Base-by-base conservation (phyloP, 2,329 filamentous ascomycete genomes). In the Aureobasidium sp. region DNA sequence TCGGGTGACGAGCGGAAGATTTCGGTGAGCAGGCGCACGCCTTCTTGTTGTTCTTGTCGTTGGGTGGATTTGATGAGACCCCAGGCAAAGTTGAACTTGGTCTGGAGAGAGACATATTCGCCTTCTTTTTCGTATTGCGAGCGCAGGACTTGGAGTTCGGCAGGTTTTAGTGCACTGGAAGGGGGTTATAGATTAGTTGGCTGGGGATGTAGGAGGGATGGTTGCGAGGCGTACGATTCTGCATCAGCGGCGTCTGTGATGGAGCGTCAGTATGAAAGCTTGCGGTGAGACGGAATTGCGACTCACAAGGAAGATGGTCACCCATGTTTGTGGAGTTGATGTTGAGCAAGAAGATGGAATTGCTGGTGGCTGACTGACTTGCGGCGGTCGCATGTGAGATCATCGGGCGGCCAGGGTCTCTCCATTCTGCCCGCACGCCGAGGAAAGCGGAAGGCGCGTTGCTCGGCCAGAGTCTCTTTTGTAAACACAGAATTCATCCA, bases 71-170 rank as follows among this genome's bases (percentile, higher is more conserved):
- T 99, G 70, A 99, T 96, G 67, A 99, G 84, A 67, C 94, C 94
- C 94, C 94, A 99, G 73, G 94, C 93, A 76, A 93, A 97, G 85
- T 99, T 99, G 84, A 99, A 99, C 75, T 97, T 97, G 64, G 94
- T 99, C 77, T 99, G 94, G 44, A 99, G 85, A 63, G 93, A 92
- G 64, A 96, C 93, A 80, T 96, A 95, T 70, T 96, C 90, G 68
- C 93, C 94, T 78, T 99, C 94, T 74, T 96, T 96, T 74, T 97
- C 93, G 74, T 94, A 99, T 75, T 99, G 94, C 64, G 90, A 82
- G 66, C 93, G 90, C 59, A 99, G 83, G 65, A 97, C 94, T 75
- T 92, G 87, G 64, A 99, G 87, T 77, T 99, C 94, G 55, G 90
- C 89, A 61, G 90, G 85, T 77, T 94, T 95, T 65, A 99, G 83